Conservation (phyloP, 768 basidiomycete species). For the Strobilomyces confusus region DNA sequence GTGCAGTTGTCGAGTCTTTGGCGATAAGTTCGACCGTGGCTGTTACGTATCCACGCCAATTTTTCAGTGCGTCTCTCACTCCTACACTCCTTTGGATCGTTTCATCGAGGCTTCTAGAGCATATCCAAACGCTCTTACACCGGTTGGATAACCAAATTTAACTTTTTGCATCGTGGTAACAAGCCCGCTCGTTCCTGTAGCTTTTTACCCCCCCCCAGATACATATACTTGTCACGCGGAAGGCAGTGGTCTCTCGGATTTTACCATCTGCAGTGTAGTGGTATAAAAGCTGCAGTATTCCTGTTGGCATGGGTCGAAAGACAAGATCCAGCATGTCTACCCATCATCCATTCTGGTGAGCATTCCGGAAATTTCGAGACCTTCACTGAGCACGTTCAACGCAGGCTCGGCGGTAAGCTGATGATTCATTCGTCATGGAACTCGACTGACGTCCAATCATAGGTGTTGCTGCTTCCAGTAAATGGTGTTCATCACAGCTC, state of each 20-base stretch:
- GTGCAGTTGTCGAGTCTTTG: background rate
- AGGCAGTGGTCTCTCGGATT: conserved; percentile 8
- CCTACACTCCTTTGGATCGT: background rate
- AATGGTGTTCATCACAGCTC: conserved; percentile 22
- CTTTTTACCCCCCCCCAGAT: conserved; percentile 12
- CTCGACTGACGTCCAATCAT: conserved; percentile 11
- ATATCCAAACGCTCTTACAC: background rate
- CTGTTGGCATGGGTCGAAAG: conserved; percentile 4
- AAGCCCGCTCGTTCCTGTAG: conserved; percentile 16
- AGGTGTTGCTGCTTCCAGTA: conserved; percentile 66
- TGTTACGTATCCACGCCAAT: conserved; percentile 11
- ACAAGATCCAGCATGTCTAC: conserved; percentile 20
- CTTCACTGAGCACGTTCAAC: conserved; percentile 3
- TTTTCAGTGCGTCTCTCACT: background rate
- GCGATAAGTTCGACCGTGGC: background rate
- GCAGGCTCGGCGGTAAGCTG: conserved; percentile 59
- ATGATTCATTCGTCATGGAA: background rate
- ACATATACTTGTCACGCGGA: conserved; percentile 1
- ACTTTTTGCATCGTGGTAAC: conserved; percentile 3
- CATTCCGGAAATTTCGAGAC: background rate
- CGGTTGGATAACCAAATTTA: conserved; percentile 1
- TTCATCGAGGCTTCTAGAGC: conserved; percentile 5
- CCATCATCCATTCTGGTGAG: conserved; percentile 33
- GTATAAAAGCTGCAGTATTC: conserved; percentile 19
- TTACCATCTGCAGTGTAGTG: background rate